Percentiles rank a stretch among this genome's conserved stretches.
These are phyloP conservation scores for Boletales sp. DNA, from an alignment of 768 basidiomycete species.

Conservation along the genomic window DNA sequence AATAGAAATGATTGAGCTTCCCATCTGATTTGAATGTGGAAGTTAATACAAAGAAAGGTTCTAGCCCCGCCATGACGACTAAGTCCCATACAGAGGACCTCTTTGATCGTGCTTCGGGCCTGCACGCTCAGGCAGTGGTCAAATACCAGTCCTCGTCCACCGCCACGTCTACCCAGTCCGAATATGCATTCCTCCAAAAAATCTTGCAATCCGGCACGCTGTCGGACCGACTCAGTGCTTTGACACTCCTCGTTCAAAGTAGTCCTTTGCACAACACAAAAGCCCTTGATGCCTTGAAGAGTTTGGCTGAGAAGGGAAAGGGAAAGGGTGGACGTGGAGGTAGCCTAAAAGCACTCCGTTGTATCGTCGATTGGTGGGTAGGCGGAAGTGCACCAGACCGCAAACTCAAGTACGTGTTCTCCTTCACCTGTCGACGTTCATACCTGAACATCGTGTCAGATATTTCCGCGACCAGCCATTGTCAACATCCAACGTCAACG, in stretches of 20 bases:
- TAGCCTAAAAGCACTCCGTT: conserved; percentile 83
- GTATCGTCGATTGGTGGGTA: conserved; percentile 96
- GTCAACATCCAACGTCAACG: conserved; percentile 56
- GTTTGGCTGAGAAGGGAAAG: conserved; percentile 73
- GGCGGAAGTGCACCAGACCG: conserved; percentile 87
- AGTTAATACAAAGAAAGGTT: too few relatives aligned
- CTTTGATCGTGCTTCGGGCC: conserved; percentile 40
- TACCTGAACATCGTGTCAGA: conserved; percentile 37
- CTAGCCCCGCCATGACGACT: too few relatives aligned
- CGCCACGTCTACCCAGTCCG: conserved; percentile 51
- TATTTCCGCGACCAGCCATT: conserved; percentile 90
- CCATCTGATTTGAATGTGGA: too few relatives aligned
- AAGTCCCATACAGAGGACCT: conserved; percentile 18
- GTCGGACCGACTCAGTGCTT: conserved; percentile 85
- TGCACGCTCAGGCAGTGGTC: conserved; percentile 43
- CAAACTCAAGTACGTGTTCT: conserved; percentile 70
- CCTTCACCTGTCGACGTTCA: background rate
- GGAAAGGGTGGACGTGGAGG: conserved; percentile 92
- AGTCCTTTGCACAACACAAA: conserved; percentile 84
- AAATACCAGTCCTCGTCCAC: conserved; percentile 51
- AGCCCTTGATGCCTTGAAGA: conserved; percentile 70
- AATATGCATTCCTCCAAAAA: conserved; percentile 76
- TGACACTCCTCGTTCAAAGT: conserved; percentile 85
- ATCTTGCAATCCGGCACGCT: conserved; percentile 87
- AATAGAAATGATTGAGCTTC: too few relatives aligned